Evolutionary conservation across 2,329 filamentous ascomycete species (phyloP).

Genomic region (Hypoxylon sp.): DNA sequence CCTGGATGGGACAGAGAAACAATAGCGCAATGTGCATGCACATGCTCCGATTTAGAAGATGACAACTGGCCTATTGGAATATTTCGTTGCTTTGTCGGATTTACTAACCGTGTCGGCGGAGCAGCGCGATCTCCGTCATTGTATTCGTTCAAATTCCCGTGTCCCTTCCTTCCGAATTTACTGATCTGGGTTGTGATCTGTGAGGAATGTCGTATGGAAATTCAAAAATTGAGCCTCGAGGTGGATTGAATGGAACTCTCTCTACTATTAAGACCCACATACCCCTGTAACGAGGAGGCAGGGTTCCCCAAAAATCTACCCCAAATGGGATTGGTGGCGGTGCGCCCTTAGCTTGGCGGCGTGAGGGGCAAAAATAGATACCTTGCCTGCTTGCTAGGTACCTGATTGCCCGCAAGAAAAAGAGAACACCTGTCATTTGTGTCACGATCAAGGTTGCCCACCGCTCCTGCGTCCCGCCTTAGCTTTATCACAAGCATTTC

Average conservation of each 20-base stretch:
- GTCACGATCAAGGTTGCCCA: conserved; percentile 7
- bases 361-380: not conserved
- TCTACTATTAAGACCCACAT: too few relatives aligned
- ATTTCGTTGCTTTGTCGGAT: conserved; percentile 7
- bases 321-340: conserved; percentile 18
- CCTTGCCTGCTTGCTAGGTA: too few relatives aligned
- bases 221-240: conserved; percentile 19
- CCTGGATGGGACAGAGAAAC: too few relatives aligned
- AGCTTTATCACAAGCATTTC: too few relatives aligned
- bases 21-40: not conserved
- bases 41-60: conserved; percentile 7
- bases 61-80: conserved; percentile 6
- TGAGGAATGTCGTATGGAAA: conserved; percentile 14
- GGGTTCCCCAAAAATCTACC: conserved; percentile 29
- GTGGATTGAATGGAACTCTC: conserved; percentile 10
- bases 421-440: conserved; percentile 45
- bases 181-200: conserved; percentile 31
- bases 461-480: conserved; percentile 13
- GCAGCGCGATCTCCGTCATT: conserved; percentile 4
- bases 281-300: too few relatives aligned
- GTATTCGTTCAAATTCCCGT: conserved; percentile 22
- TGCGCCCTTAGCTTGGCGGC: conserved; percentile 13
- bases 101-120: conserved; percentile 14
- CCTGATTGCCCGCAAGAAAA: conserved; percentile 16
- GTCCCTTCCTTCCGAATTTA: conserved; percentile 26